Evolutionary conservation across 2,329 filamentous ascomycete species (phyloP).

Genomic region (Lojkania enalia): DNA sequence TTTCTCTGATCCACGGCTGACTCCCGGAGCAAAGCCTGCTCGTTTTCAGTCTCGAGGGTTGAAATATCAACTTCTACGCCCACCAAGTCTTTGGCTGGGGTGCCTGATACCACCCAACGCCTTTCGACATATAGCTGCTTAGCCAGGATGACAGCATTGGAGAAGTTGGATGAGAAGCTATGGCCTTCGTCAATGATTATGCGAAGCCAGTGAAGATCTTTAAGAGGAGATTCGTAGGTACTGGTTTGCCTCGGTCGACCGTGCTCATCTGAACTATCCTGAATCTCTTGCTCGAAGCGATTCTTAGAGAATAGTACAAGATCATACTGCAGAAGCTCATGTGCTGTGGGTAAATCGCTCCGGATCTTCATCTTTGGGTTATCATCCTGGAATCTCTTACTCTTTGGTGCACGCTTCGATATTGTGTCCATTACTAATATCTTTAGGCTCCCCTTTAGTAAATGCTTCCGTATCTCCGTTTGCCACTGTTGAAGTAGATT

Average conservation of each 20-base stretch:
- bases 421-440: conserved; percentile 62
- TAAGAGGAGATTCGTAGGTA: conserved; percentile 64
- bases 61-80: conserved; percentile 67
- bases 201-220: conserved; percentile 77
- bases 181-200: conserved; percentile 94
- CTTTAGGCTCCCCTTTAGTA: conserved; percentile 60
- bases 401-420: conserved; percentile 25
- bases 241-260: conserved; percentile 48
- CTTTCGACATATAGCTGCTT: conserved; percentile 64
- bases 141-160: conserved; percentile 59
- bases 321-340: conserved; percentile 68
- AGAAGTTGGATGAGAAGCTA: conserved; percentile 71
- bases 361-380: conserved; percentile 36
- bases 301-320: conserved; percentile 76
- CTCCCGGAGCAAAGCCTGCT: conserved; percentile 29
- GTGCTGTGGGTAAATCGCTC: conserved; percentile 59
- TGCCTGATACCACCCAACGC: conserved; percentile 89
- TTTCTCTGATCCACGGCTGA: conserved; percentile 46
- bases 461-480: conserved; percentile 78
- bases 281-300: conserved; percentile 71
- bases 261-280: conserved; percentile 51
- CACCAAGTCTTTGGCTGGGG: conserved; percentile 80
- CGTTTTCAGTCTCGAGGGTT: conserved; percentile 37
- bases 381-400: conserved; percentile 10
- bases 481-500: conserved; percentile 87